Percentiles rank a stretch among this genome's conserved stretches.
These are phyloP conservation scores for Teunomyces kruisii DNA, from an alignment of 805 yeast genomes.

Conservation along the genomic window DNA sequence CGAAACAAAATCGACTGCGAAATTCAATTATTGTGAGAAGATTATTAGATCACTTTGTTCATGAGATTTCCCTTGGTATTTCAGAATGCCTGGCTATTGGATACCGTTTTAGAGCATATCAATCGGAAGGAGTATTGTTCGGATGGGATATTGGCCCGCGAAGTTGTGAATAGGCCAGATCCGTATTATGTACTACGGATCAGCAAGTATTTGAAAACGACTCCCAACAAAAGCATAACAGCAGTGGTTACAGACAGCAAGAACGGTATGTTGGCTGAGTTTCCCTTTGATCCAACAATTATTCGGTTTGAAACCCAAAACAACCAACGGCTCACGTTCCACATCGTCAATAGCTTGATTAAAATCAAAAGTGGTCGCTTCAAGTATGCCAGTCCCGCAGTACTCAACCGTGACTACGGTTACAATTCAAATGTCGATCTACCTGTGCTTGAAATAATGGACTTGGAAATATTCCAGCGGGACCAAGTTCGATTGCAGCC, in stretches of 20 bases:
- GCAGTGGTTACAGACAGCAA: constrained; percentile 32
- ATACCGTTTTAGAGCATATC: constrained; percentile 9
- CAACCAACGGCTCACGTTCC: constrained; percentile 34
- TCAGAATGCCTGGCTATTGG: constrained; percentile 26
- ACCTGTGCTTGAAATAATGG: constrained; percentile 27
- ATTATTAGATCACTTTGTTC: too few species aligned
- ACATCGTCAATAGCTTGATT: constrained; percentile 26
- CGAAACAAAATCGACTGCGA: neutral
- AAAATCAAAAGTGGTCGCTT: constrained; percentile 27
- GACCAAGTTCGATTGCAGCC: constrained; percentile 22
- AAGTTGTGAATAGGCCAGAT: neutral
- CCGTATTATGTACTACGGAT: constrained; percentile 18
- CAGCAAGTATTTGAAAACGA: constrained; percentile 21
- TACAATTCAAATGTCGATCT: constrained; percentile 12
- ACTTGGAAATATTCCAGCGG: constrained; percentile 31
- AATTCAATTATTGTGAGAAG: neutral
- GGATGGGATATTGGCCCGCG: constrained; percentile 4
- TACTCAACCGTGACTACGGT: constrained; percentile 3
- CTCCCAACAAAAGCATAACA: constrained; percentile 23
- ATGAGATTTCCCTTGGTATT: constrained; percentile 19
- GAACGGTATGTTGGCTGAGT: constrained; percentile 28
- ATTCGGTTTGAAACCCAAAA: constrained; percentile 29
- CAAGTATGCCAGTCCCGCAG: constrained; percentile 15
- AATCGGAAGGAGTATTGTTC: constrained; percentile 6
- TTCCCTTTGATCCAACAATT: constrained; percentile 27